Evolutionary conservation across 2,329 filamentous ascomycete species (phyloP), one percentile per base, ranked within the genome.

Genomic region (Talaromyces sp.): DNA sequence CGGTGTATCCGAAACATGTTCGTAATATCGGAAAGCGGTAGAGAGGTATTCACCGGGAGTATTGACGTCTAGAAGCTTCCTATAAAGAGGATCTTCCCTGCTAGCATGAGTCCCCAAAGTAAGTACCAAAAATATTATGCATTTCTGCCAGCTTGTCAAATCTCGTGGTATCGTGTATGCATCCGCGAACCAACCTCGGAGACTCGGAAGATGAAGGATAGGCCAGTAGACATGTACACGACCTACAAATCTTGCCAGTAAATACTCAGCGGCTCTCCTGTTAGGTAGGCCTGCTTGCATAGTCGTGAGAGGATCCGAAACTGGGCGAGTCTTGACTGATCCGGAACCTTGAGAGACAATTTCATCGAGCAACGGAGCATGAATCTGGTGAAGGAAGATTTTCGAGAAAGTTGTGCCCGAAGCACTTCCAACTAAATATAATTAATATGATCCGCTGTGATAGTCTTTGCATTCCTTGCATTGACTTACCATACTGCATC

Each of bases 151-250:
- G 31, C 9, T 33, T 56, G 52, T 37, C 52, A 56, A 56, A 3
- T 56, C 52, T 35, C 19, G 52, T 56, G 52, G 52, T 31, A 9
- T 37, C 31, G 31, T 14, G 52, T 56, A 56, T 35, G 27, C 52
- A 56, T 56, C 52, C n/a, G 52, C 8, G 11, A 56, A 35, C 52
- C 52, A 56, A 3, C 52, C 52, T 37, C 52, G 52, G 19, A 56
- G 52, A 37, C 31, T 35, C 10, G 52, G 52, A 37, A 56, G 52
- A 14, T 56, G 52, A 33, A 56, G n/a, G 8, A 56, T 56, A 19
- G 52, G 52, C 52, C 52, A 56, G 33, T 56, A 56, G 52, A 37
- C 52, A 37, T 56, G 52, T 56, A 56, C 19, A 35, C 52, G 52
- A 13, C 52, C 52, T 0, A 56, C 9, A 9, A 56, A 56, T 56